These are phyloP conservation scores for Fraxinus paxiana DNA, from an alignment of 305 asterid genomes.

Conservation along the genomic window DNA sequence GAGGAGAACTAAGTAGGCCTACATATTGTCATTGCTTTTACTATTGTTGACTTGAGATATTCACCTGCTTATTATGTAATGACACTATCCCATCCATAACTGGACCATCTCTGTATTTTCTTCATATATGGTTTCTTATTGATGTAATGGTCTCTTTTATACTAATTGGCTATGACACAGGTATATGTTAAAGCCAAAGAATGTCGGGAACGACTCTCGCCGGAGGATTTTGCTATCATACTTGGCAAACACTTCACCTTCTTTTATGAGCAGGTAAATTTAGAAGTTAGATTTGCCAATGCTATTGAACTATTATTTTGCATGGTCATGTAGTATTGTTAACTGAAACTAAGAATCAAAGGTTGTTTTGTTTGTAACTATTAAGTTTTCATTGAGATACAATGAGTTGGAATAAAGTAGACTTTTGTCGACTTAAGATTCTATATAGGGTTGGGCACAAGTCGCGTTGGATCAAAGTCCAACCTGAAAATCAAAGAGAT, in stretches of 20 bases:
- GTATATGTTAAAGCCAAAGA: conserved; percentile 94
- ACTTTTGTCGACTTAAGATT: not conserved
- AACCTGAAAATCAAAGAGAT: not conserved
- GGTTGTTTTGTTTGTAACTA: conserved; percentile 3
- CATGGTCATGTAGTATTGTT: not conserved
- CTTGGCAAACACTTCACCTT: conserved; percentile 87
- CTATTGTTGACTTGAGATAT: not conserved
- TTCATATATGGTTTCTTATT: not conserved
- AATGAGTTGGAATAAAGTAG: not conserved
- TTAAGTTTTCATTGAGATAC: not conserved
- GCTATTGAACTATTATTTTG: not conserved
- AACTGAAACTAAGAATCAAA: conserved; percentile 3
- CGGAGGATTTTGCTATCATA: conserved; percentile 75
- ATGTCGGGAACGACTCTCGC: conserved; percentile 45
- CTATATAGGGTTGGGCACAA: not conserved
- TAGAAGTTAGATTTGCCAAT: not conserved
- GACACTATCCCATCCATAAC: not conserved
- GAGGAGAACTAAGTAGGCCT: not conserved
- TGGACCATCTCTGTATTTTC: not conserved
- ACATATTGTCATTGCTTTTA: not conserved
- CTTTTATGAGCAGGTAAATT: conserved; percentile 62
- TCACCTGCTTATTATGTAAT: not conserved
- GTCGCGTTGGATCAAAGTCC: not conserved
- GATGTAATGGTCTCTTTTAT: conserved; percentile 7
- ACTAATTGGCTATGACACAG: conserved; percentile 37